phyloP scores from a whole-genome alignment of 2,329 filamentous ascomycete species.

The Ascochyta lentis region DNA sequence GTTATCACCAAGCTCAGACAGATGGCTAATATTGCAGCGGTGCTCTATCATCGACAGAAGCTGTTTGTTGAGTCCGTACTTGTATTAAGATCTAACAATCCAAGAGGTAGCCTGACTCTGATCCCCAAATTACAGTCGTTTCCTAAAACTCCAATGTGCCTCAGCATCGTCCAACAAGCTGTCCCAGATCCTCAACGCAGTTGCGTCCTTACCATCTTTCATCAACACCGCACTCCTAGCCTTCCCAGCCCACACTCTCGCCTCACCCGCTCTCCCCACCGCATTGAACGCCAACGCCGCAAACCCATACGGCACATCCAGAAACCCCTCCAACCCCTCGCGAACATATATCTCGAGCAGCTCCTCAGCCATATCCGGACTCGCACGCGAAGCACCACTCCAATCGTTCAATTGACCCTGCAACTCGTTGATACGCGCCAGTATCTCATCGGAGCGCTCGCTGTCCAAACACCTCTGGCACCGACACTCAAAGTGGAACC shows the following conservation, averaged over 20 bases:
- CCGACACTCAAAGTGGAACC: conserved; percentile 52
- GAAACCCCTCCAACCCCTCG: conserved; percentile 49
- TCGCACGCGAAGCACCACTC: conserved; percentile 24
- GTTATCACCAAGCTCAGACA: no score
- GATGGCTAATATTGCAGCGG: no score
- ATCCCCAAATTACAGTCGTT: background rate
- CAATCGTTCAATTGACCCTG: conserved; percentile 44
- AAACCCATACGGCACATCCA: conserved; percentile 50
- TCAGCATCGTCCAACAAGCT: conserved; percentile 40
- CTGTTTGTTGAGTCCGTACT: no score
- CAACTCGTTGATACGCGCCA: conserved; percentile 40
- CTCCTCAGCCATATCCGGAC: conserved; percentile 38
- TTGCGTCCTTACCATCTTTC: conserved; percentile 47
- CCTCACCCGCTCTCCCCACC: conserved; percentile 32
- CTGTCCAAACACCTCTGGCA: conserved; percentile 46
- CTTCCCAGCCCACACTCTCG: conserved; percentile 43
- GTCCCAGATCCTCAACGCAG: conserved; percentile 43
- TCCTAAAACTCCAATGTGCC: conserved; percentile 41
- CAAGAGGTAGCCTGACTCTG: no score
- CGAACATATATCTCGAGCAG: conserved; percentile 45
- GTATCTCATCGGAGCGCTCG: conserved; percentile 37
- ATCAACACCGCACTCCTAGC: conserved; percentile 45
- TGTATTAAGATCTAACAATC: no score
- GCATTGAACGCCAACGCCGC: conserved; percentile 51
- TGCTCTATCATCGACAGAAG: no score